Base-by-base conservation (phyloP, 1,139 yeast genomes). In the Sugiyamaella paludigena region DNA sequence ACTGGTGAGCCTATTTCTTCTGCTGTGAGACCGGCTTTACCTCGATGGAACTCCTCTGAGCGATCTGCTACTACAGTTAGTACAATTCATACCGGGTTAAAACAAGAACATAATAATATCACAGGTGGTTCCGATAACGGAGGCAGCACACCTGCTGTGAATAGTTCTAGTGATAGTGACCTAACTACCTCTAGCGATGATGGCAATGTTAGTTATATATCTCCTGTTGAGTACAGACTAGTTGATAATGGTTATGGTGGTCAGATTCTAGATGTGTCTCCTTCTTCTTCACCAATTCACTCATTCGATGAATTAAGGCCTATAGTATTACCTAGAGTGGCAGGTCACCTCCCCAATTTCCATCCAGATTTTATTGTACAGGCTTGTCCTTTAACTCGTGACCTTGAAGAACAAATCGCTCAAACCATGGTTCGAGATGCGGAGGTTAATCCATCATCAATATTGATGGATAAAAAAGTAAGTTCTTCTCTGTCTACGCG, bases 281-380 rank as follows among this genome's bases (percentile, higher is more conserved):
- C 33, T 26, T 13, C 46, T 8, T 9, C 46, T 5, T 41, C 45
- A n/a, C 42, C 49, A 6, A 37, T 11, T 19, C 33, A 35, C 10
- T n/a, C 40, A 2, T 36, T 32, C 13, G 41, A 40, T 8, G 49
- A 46, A 10, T 30, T 39, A 24, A 41, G 49, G 26, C 60, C 60
- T 4, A 50, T 57, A 29, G 56, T 58, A 9, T 53, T 62, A 6
- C 63, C 65, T 2, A 60, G 63, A 2, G 52, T 62, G 10, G 65
- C 62, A 1, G 67, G 67, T 5, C 62, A 60, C 43, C 47, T 59
- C 27, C 51, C 61, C 1, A 63, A 61, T 32, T 57, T 61, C 43
- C 66, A 61, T 45, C 66, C 67, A 2, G 66, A 62, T 19, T 63
- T 62, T 44, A 44, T 54, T 11, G 41, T 63, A 3, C 67, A 63